A percentile compares a stretch with the other conserved stretches of the same genome.
phyloP scores from a whole-genome alignment of 139 green algal genomes.

The Pleodorina starrii region DNA sequence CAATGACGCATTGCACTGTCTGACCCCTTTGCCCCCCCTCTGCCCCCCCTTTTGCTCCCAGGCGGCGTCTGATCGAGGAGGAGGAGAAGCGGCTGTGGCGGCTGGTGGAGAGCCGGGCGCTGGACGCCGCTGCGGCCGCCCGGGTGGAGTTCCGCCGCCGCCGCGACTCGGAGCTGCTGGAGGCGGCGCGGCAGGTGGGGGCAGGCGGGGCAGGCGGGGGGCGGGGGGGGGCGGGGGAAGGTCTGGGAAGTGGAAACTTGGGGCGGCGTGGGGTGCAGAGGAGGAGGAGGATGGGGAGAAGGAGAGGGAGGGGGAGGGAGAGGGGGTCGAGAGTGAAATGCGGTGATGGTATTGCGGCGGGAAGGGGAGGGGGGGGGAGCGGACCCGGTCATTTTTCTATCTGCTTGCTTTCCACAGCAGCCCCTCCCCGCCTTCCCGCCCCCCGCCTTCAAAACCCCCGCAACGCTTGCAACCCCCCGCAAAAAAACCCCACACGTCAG shows the following conservation, averaged over 20 bases:
- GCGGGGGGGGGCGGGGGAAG: background rate
- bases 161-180: slow-evolving; percentile 55
- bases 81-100: slow-evolving; percentile 77
- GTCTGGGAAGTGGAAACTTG: background rate
- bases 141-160: slow-evolving; percentile 57
- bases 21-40: no score
- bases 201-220: background rate
- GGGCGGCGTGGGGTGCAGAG: background rate
- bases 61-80: slow-evolving; percentile 41
- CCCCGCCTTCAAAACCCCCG: background rate
- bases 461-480: no score
- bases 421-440: no score
- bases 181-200: slow-evolving; percentile 45
- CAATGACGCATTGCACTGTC: no score
- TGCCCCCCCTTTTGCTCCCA: no score
- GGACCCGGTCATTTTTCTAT: background rate
- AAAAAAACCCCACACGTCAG: slow-evolving; percentile 5
- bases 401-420: background rate
- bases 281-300: background rate
- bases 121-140: slow-evolving; percentile 63
- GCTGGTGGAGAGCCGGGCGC: slow-evolving; percentile 58
- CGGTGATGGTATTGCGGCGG: background rate
- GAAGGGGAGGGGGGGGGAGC: background rate
- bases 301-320: background rate
- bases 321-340: background rate